Base-by-base conservation (phyloP, 306 rosid genomes). In the Cucumis melo region DNA sequence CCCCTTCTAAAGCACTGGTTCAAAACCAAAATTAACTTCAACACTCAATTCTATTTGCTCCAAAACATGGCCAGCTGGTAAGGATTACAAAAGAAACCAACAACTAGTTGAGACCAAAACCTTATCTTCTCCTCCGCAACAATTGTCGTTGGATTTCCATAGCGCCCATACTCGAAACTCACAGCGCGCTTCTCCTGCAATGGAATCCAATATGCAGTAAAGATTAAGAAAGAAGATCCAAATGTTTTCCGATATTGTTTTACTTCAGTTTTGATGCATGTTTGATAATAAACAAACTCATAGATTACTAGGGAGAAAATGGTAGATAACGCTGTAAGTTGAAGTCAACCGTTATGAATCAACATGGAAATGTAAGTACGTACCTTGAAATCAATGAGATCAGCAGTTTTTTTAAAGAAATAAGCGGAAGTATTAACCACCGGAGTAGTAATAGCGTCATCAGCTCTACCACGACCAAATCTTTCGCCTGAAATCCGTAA, bases 71-170 rank as follows among this genome's bases (percentile, higher is more conserved):
- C 71, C 14, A 76, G 7, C 2, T 5, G 62, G 79, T 63, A 42
- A 23, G 74, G 41, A 81, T 48, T 42, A 53, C 17, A 74, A 24
- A 56, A 34, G 20, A 76, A 19, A 61, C 46, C 38, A 70, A 46
- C 32, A 59, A 73, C 7, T 21, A 59, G 36, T 48, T 77, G 57
- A 51, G 82, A 51, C n/a, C 74, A 39, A 39, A 82, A 92, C 98
- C 98, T 93, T 83, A 93, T 87, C 89, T 93, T 93, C 87, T 90
- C 91, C 89, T 93, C 98, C 6, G 81, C 74, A 84, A 93, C 98
- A 48, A 87, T 91, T 0, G 97, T 93, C 0, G 98, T 93, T 1
- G 97, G 98, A 81, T 91, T 93, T 62, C 98, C 98, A 82, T 93
- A 93, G 57, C 98, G 96, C 58, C 97, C 98, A 24, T 93, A 93